Base-by-base conservation (phyloP, 78 protist species). In the Dictyostelium purpureum region DNA sequence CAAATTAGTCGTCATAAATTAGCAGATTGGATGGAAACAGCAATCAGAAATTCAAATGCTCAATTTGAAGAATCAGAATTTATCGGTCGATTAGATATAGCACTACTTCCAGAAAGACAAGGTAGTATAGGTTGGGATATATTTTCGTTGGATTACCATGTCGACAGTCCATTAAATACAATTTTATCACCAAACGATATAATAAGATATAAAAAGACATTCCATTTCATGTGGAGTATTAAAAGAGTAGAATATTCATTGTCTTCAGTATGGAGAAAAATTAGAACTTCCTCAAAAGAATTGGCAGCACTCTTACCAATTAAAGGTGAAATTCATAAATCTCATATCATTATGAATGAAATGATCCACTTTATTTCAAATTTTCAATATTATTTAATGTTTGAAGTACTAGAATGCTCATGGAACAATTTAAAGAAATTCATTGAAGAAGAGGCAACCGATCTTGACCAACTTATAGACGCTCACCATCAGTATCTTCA, bases 121-220 rank as follows among this genome's bases (percentile, higher is more conserved):
- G 87, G 79, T 6, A 61, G 38, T 7, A 49, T 38, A n/a, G 96
- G 97, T 14, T 96, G 97, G 98, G 97, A 96, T 31, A 90, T 89
- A 12, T 96, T 96, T 31, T 69, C 96, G 16, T 52, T 96, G 56
- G 96, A 92, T 52, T 96, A 95, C 28, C 88, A 65, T 45, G 90
- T 94, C 16, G 63, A 51, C 19, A 38, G 57, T 49, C 98, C 98
- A 26, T 11, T 95, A 61, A 19, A 26, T n/a, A 83, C 91, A 10
- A 67, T 96, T 24, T 57, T 96, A 2, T 54, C 88, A 4, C 11
- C 21, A 18, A n/a, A 16, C 24, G 89, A 61, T 73, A 87, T 92
- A 57, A 4, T 47, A 7, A n/a, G 70, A 6, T 89, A 89, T 37
- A 47, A 61, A n/a, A 38, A 65, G 43, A 69, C 88, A 2, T 89